phyloP scores from a whole-genome alignment of 106 monocot species.

The Acorus gramineus region DNA sequence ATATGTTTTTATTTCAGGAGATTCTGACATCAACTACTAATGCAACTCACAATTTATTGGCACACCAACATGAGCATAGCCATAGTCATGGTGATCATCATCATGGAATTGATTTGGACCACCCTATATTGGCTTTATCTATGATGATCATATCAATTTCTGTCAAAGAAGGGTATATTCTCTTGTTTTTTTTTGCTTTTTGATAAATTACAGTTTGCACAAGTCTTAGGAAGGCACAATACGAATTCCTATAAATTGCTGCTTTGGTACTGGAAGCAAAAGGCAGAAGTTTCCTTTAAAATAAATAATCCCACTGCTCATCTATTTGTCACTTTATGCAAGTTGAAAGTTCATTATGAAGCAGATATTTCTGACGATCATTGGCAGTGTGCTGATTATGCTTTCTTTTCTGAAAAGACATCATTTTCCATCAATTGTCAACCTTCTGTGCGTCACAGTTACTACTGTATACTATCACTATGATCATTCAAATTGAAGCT shows the following conservation, averaged over 20 bases:
- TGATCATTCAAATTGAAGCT: too few species aligned
- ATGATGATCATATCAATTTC: conserved; percentile 71
- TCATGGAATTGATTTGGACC: conserved; percentile 85
- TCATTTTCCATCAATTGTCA: too few species aligned
- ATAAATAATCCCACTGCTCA: neutral
- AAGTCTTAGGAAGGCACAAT: neutral
- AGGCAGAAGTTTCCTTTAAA: neutral
- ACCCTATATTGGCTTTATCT: conserved; percentile 80
- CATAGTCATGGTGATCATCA: conserved; percentile 64
- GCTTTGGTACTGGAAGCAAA: too few species aligned
- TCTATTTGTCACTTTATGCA: neutral
- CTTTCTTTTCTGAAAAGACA: too few species aligned
- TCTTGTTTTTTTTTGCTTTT: neutral
- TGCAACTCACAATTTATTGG: conserved; percentile 26
- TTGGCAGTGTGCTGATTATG: too few species aligned
- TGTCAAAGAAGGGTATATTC: conserved; percentile 94
- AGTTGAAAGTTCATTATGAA: too few species aligned
- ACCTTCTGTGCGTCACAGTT: too few species aligned
- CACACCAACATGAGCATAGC: conserved; percentile 31
- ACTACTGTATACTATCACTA: too few species aligned
- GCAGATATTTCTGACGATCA: too few species aligned
- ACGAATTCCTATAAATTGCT: too few species aligned
- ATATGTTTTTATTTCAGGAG: conserved; percentile 43
- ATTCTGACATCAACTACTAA: conserved; percentile 46
- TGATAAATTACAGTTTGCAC: neutral